phyloP scores from a whole-genome alignment of 805 yeast species.

The Pichia paraexigua region DNA sequence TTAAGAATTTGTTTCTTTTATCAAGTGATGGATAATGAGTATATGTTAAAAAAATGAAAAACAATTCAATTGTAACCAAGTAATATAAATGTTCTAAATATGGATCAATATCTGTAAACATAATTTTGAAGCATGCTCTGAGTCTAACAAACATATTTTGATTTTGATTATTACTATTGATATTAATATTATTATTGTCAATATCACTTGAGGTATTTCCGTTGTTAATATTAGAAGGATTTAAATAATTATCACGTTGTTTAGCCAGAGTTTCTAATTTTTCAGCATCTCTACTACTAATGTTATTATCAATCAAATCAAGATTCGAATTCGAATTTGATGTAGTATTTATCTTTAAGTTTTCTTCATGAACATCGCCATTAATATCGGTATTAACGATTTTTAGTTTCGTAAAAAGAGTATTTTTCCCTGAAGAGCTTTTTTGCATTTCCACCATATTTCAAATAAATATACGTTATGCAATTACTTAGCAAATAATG shows the following conservation, averaged over 20 bases:
- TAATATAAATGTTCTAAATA: slow-evolving; percentile 9
- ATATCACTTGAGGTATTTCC: background rate
- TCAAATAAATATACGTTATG: background rate
- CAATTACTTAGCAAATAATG: background rate
- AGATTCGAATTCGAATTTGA: background rate
- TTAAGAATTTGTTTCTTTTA: slow-evolving; percentile 8
- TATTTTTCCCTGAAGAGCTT: background rate
- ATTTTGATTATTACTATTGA: background rate
- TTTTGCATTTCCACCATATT: background rate
- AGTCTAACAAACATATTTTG: background rate
- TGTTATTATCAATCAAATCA: background rate
- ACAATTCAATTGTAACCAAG: slow-evolving; percentile 8
- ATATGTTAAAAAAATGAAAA: slow-evolving; percentile 10
- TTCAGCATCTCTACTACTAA: slow-evolving; percentile 1
- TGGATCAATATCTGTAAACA: slow-evolving; percentile 2
- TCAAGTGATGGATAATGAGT: slow-evolving; percentile 12
- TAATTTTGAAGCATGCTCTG: background rate
- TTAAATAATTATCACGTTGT: slow-evolving; percentile 6
- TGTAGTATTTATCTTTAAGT: background rate
- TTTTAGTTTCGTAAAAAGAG: background rate
- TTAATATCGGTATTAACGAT: background rate
- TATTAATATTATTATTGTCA: background rate
- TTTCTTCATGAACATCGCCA: background rate
- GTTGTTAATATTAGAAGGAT: background rate
- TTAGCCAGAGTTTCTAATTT: slow-evolving; percentile 1